Evolutionary conservation across 768 basidiomycete genomes (phyloP).

Genomic region (Megacollybia marginata): DNA sequence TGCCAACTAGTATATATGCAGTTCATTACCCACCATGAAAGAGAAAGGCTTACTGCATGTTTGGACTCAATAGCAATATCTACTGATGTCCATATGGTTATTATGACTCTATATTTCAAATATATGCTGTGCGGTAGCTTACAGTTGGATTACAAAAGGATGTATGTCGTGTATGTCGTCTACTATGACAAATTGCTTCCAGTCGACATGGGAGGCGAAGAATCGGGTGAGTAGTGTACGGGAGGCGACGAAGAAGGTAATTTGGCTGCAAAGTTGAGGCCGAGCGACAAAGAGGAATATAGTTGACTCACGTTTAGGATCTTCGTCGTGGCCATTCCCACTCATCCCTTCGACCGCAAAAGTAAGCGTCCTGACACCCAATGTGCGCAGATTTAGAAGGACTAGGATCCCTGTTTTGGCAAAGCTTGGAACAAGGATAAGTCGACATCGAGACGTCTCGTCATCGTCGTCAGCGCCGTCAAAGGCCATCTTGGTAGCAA

Average conservation of each 20-base stretch:
- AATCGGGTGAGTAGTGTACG: neutral
- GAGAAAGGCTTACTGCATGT: too few species aligned
- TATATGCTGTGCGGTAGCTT: too few species aligned
- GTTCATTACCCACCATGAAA: too few species aligned
- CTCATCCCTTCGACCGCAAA: constrained; percentile 47
- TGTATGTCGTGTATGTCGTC: too few species aligned
- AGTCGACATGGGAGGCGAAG: constrained; percentile 3
- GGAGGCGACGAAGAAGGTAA: neutral
- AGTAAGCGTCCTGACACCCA: constrained; percentile 58
- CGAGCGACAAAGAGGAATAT: neutral
- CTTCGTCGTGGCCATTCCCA: constrained; percentile 7
- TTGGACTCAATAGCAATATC: too few species aligned
- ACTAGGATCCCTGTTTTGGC: constrained; percentile 70
- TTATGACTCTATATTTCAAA: too few species aligned
- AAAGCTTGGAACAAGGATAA: constrained; percentile 81
- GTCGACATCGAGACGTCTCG: constrained; percentile 43
- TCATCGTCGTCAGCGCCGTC: constrained; percentile 25
- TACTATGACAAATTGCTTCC: neutral
- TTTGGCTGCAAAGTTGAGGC: neutral
- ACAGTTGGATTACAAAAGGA: too few species aligned
- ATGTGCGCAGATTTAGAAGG: constrained; percentile 70
- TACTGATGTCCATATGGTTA: too few species aligned
- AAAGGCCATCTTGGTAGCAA: constrained; percentile 64
- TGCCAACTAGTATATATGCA: too few species aligned
- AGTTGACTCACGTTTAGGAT: neutral